Conservation (phyloP, 2,329 filamentous ascomycete species). For the Trichoderma breve region DNA sequence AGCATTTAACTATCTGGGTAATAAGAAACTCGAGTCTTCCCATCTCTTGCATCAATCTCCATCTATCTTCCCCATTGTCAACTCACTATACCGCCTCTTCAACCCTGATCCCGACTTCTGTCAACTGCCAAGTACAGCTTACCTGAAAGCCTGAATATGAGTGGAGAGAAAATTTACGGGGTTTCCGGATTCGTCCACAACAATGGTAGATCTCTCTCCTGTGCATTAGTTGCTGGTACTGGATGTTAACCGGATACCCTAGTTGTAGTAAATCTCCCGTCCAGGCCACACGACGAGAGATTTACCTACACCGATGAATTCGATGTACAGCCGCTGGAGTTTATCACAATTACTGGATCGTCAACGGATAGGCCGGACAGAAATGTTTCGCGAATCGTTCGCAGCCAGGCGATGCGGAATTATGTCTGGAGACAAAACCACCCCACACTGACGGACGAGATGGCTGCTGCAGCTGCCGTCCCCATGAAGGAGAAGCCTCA, state of each 20-base stretch:
- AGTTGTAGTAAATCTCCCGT: not conserved
- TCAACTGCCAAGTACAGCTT: not conserved
- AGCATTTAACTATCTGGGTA: not conserved
- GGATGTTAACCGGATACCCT: not conserved
- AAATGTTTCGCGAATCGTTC: not conserved
- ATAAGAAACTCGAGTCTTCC: not conserved
- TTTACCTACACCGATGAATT: not conserved
- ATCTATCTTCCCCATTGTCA: not conserved
- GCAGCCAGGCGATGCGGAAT: constrained; percentile 6
- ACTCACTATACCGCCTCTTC: not conserved
- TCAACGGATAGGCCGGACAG: not conserved
- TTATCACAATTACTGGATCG: not conserved
- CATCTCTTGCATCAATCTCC: not conserved
- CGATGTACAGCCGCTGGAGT: constrained; percentile 10
- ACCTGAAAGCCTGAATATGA: not conserved
- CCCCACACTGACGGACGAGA: not conserved
- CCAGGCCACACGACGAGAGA: not conserved
- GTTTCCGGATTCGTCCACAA: constrained; percentile 2
- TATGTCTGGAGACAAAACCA: constrained; percentile 11
- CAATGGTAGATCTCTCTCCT: not conserved
- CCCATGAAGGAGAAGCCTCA: not conserved
- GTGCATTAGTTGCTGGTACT: not conserved
- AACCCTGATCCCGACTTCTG: not conserved
- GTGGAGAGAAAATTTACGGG: not conserved
- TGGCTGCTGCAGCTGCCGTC: not conserved